Evolutionary conservation across 768 basidiomycete genomes (phyloP).

Genomic region (Trametes elegans): DNA sequence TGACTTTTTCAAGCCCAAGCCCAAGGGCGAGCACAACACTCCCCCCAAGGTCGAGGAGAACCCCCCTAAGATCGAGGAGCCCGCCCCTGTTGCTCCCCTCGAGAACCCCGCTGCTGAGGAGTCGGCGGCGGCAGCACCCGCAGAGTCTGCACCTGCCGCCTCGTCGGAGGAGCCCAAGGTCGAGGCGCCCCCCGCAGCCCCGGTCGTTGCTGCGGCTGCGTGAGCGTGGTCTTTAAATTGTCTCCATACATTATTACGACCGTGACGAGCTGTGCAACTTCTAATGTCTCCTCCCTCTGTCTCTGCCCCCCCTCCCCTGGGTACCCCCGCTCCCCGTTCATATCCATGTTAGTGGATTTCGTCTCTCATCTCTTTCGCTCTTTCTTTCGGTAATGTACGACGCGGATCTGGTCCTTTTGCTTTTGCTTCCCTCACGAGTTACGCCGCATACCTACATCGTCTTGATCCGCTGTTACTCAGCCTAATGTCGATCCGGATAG

Average conservation of each 20-base stretch:
- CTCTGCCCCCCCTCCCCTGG: slow-evolving; percentile 23
- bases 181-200: slow-evolving; percentile 50
- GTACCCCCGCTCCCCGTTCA: slow-evolving; percentile 32
- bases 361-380: slow-evolving; percentile 30
- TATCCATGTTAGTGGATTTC: slow-evolving; percentile 29
- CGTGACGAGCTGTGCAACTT: slow-evolving; percentile 33
- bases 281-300: slow-evolving; percentile 27
- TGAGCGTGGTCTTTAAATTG: slow-evolving; percentile 43
- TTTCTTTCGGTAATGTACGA: slow-evolving; percentile 36
- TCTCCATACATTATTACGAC: slow-evolving; percentile 38
- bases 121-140: slow-evolving; percentile 32
- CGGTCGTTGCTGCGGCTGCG: slow-evolving; percentile 79
- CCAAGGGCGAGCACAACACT: slow-evolving; percentile 58
- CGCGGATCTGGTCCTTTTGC: slow-evolving; percentile 54
- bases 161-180: slow-evolving; percentile 32
- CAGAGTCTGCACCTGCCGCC: slow-evolving; percentile 36
- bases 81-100: slow-evolving; percentile 76
- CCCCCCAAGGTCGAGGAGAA: slow-evolving; percentile 87
- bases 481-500: slow-evolving; percentile 46
- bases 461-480: slow-evolving; percentile 42
- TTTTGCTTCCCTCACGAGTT: slow-evolving; percentile 51
- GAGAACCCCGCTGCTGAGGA: slow-evolving; percentile 72
- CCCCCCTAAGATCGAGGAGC: slow-evolving; percentile 87
- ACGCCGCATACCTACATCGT: slow-evolving; percentile 52
- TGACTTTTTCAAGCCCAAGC: slow-evolving; percentile 78